Conservation (phyloP, 2,329 filamentous ascomycete species). For the Boeremia lycopersici region DNA sequence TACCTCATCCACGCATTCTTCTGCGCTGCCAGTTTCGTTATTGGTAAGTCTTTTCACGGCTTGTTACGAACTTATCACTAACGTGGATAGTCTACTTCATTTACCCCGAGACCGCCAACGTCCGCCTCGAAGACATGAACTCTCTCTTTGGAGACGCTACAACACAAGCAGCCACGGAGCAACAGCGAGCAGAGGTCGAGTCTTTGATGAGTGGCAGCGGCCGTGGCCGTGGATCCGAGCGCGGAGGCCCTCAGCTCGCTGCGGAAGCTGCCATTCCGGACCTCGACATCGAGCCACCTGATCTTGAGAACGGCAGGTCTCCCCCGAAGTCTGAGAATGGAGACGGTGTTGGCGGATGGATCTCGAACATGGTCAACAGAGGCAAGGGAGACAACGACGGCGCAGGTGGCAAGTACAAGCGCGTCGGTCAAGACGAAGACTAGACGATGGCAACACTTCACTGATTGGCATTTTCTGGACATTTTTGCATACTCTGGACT, state of each 20-base stretch:
- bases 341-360: conserved; percentile 72
- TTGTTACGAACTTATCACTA: conserved; percentile 19
- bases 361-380: conserved; percentile 68
- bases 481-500: conserved; percentile 27
- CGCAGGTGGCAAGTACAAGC: conserved; percentile 54
- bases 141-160: conserved; percentile 91
- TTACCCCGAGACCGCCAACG: conserved; percentile 95
- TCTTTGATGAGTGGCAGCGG: conserved; percentile 74
- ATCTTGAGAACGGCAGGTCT: conserved; percentile 60
- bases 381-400: conserved; percentile 53
- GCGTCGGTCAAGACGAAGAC: conserved; percentile 52
- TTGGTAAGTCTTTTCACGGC: conserved; percentile 70
- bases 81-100: conserved; percentile 81
- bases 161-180: conserved; percentile 79
- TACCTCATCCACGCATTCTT: conserved; percentile 97
- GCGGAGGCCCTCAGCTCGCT: conserved; percentile 50
- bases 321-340: conserved; percentile 33
- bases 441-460: conserved; percentile 15
- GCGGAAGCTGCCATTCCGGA: conserved; percentile 74
- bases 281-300: conserved; percentile 80
- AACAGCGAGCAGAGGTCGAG: conserved; percentile 77
- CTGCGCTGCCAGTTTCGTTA: conserved; percentile 91
- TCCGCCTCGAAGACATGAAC: conserved; percentile 97
- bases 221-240: conserved; percentile 45
- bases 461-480: conserved; percentile 26